Conservation (phyloP, 179 eudicot species). For the Corrigiola litoralis region DNA sequence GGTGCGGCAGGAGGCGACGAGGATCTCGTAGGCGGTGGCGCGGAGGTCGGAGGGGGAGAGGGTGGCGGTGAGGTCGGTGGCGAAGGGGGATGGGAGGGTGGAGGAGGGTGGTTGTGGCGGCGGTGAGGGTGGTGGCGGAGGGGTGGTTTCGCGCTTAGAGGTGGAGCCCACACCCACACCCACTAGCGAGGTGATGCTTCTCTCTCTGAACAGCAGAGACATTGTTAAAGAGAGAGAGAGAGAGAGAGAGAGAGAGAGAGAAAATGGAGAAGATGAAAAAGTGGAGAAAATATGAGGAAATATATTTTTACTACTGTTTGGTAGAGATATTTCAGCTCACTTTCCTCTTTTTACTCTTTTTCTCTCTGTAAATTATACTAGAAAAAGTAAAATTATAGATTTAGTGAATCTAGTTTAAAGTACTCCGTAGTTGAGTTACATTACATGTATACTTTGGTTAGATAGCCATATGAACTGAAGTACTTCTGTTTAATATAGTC, state of each 20-base stretch:
- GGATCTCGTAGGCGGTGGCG: constrained; percentile 83
- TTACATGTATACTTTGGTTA: no score
- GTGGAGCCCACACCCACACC: no score
- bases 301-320: neutral
- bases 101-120: constrained; percentile 29
- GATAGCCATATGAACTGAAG: no score
- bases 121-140: constrained; percentile 25
- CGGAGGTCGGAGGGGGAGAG: constrained; percentile 76
- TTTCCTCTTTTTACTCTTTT: neutral
- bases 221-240: constrained; percentile 22
- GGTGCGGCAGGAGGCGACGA: constrained; percentile 79
- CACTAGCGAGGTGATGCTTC: constrained; percentile 53
- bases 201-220: constrained; percentile 77
- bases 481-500: no score
- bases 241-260: neutral
- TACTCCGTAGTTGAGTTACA: no score
- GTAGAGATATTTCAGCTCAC: neutral
- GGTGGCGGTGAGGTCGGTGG: constrained; percentile 54
- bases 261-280: neutral
- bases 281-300: neutral
- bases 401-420: no score
- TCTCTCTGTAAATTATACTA: no score
- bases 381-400: no score
- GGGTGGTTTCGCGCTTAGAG: constrained; percentile 44
- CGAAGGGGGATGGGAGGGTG: constrained; percentile 68